Conservation (phyloP, 345 rosid genomes). For the Gossypium anomalum region DNA sequence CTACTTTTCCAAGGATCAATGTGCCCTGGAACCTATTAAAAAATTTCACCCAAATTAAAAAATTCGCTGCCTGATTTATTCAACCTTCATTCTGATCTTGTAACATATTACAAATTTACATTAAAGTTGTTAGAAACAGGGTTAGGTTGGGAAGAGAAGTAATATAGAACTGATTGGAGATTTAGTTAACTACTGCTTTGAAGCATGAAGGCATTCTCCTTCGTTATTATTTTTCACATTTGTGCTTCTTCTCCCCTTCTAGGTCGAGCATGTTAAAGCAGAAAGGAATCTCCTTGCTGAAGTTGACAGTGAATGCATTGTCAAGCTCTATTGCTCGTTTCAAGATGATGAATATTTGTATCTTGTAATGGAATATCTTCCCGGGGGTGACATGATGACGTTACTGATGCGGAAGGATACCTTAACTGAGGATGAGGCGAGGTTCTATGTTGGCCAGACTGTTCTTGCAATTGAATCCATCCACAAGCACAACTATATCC, state of each 20-base stretch:
- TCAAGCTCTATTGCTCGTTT: constrained; percentile 63
- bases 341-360: constrained; percentile 66
- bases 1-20: background rate
- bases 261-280: constrained; percentile 73
- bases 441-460: constrained; percentile 65
- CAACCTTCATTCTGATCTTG: background rate
- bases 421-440: constrained; percentile 55
- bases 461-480: constrained; percentile 69
- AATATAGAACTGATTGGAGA: background rate
- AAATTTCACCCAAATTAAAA: background rate
- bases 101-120: background rate
- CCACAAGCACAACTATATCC: constrained; percentile 63
- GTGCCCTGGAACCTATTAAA: background rate
- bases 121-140: background rate
- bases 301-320: constrained; percentile 68
- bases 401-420: constrained; percentile 68
- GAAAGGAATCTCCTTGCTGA: constrained; percentile 74
- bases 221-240: background rate
- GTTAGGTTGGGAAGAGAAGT: constrained; percentile 3
- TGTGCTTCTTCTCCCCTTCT: constrained; percentile 2
- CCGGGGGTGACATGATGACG: constrained; percentile 82
- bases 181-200: background rate
- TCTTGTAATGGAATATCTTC: constrained; percentile 69
- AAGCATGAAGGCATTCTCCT: background rate
- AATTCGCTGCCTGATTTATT: background rate